Evolutionary conservation across 345 rosid genomes (phyloP).

Genomic region (Acer negundo): DNA sequence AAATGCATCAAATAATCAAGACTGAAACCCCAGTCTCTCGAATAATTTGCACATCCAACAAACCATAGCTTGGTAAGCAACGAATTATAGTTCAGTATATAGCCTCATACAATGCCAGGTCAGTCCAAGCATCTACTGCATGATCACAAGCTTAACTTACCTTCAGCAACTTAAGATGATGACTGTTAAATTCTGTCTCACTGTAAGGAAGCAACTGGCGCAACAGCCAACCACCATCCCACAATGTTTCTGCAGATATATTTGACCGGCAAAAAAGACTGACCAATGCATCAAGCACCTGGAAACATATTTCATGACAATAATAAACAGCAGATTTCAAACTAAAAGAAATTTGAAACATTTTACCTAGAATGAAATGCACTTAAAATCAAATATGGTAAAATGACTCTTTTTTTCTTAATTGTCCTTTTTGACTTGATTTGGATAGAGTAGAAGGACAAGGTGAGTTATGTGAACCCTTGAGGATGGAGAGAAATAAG

Average conservation of each 20-base stretch:
- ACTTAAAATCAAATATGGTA: not conserved
- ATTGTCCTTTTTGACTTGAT: not conserved
- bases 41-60: not conserved
- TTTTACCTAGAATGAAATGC: not conserved
- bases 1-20: not conserved
- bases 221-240: constrained; percentile 99
- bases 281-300: constrained; percentile 94
- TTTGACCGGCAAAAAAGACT: constrained; percentile 82
- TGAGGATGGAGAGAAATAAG: not conserved
- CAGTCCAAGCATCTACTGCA: not conserved
- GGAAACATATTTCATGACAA: constrained; percentile 24
- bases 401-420: not conserved
- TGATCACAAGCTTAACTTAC: constrained; percentile 37
- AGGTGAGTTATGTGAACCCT: not conserved
- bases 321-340: not conserved
- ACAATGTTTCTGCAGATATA: constrained; percentile 85
- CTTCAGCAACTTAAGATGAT: constrained; percentile 71
- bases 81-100: not conserved
- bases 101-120: not conserved
- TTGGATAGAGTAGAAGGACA: not conserved
- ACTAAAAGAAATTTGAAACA: not conserved
- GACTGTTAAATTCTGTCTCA: constrained; percentile 75
- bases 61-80: not conserved
- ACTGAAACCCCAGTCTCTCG: not conserved
- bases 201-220: constrained; percentile 94